These are phyloP conservation scores for Chlorophyllum brunneum DNA, from an alignment of 768 basidiomycete species.

Conservation along the genomic window DNA sequence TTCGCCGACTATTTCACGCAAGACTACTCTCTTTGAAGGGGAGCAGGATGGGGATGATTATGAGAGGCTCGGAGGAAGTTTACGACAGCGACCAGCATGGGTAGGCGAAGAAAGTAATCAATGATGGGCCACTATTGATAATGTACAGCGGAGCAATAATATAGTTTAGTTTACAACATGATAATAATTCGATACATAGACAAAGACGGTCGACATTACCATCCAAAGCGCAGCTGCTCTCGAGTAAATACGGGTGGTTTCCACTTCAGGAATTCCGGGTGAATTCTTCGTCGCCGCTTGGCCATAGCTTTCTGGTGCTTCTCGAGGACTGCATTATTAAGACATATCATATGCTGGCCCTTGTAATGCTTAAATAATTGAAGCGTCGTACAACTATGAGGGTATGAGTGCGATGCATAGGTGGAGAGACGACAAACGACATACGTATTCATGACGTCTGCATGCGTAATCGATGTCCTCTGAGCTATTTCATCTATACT, in stretches of 20 bases:
- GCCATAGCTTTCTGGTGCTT: slow-evolving; percentile 80
- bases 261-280: slow-evolving; percentile 82
- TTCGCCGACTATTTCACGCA: slow-evolving; percentile 55
- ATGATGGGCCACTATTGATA: neutral
- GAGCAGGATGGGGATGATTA: slow-evolving; percentile 18
- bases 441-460: slow-evolving; percentile 98
- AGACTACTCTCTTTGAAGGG: slow-evolving; percentile 19
- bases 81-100: neutral
- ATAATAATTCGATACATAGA: slow-evolving; percentile 18
- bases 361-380: slow-evolving; percentile 97
- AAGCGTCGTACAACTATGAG: slow-evolving; percentile 81
- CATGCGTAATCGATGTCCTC: slow-evolving; percentile 90
- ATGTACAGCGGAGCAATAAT: slow-evolving; percentile 8
- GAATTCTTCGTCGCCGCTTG: slow-evolving; percentile 77
- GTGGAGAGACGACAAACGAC: slow-evolving; percentile 28
- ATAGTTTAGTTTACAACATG: slow-evolving; percentile 13
- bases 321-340: slow-evolving; percentile 88
- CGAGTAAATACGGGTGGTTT: slow-evolving; percentile 93
- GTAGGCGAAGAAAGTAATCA: neutral
- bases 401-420: slow-evolving; percentile 10
- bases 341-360: slow-evolving; percentile 88
- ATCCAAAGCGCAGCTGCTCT: slow-evolving; percentile 81
- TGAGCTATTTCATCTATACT: slow-evolving; percentile 97
- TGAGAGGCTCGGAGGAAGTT: slow-evolving; percentile 15
- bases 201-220: slow-evolving; percentile 26